These are phyloP conservation scores for Ajuga reptans DNA, from an alignment of 305 asterid genomes.

Conservation along the genomic window DNA sequence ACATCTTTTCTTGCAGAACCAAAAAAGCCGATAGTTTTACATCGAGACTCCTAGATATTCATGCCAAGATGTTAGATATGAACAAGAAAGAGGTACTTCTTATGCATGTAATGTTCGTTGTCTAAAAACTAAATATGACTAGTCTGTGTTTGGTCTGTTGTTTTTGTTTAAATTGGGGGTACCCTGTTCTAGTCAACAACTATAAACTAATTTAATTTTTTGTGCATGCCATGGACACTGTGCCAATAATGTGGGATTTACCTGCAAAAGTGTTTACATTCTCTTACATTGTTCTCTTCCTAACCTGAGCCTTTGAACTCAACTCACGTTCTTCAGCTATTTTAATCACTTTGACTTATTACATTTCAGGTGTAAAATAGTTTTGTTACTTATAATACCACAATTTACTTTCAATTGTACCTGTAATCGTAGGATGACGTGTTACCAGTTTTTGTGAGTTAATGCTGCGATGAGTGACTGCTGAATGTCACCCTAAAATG, in stretches of 20 bases:
- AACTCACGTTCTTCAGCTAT: not conserved
- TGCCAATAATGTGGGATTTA: not conserved
- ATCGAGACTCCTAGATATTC: conserved; percentile 79
- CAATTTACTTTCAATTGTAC: not conserved
- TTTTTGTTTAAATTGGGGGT: not conserved
- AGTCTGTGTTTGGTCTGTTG: not conserved
- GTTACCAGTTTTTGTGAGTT: not conserved
- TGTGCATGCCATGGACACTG: not conserved
- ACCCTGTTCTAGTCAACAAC: not conserved
- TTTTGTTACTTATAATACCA: not conserved
- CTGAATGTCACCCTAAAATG: not conserved
- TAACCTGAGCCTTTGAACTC: not conserved
- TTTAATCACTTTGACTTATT: not conserved
- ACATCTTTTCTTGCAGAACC: conserved; percentile 47
- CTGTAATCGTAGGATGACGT: not conserved
- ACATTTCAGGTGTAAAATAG: not conserved
- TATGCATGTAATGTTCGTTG: conserved; percentile 1
- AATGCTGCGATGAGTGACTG: not conserved
- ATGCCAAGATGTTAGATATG: conserved; percentile 70
- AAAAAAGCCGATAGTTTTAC: conserved; percentile 80
- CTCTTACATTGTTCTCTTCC: not conserved
- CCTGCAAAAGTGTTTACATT: not conserved
- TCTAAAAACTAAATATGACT: not conserved
- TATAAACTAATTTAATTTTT: not conserved
- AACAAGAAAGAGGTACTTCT: conserved; percentile 72